Evolutionary conservation across 2,329 filamentous ascomycete genomes (phyloP), one percentile per base, ranked within the genome.

Genomic region (Stromatinia cepivora): DNA sequence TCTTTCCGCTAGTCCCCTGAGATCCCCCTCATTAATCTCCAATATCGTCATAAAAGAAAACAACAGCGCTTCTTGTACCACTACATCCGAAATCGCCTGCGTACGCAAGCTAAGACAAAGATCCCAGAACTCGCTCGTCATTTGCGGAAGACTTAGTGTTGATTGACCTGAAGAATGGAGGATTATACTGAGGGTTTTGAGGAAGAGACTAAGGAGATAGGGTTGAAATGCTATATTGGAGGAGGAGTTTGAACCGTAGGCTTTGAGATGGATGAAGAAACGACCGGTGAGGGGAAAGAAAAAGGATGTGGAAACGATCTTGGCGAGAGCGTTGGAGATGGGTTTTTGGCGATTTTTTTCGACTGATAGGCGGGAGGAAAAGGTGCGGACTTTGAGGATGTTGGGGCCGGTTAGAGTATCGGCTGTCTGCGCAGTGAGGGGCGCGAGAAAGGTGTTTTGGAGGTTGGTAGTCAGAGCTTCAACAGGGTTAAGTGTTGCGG

Each of bases 211-310:
- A 0, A 98, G 86, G 8, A 97, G 84, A 70, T 91, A 87, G 0
- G 93, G 89, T 54, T 93, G 88, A 64, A 92, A 87, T 71, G 93
- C 85, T 63, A 93, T 85, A 64, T 88, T 87, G 61, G 81, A 79
- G 10, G 82, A 81, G 0, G 79, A 75, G 36, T 50, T 45, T 0
- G 81, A 80, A 58, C 81, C 81, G 57, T 87, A 79, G 0, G 85
- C 89, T 72, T 85, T 85, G 45, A 85, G 76, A 72, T 86, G 82
- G 3, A 91, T 84, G 77, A 90, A 91, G 80, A 95, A 96, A 54
- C 92, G 89, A 0, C 90, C 91, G 0, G 91, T 90, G 13, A 99
- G 84, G 0, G 95, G 94, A 72, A 91, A 91, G 86, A 98, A 97
- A 82, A 97, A 95, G 22, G 86, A 86, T 0, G 88, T 84, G 0